phyloP scores from a whole-genome alignment of 2,329 filamentous ascomycete genomes.

The Zymoseptoria crescenta region DNA sequence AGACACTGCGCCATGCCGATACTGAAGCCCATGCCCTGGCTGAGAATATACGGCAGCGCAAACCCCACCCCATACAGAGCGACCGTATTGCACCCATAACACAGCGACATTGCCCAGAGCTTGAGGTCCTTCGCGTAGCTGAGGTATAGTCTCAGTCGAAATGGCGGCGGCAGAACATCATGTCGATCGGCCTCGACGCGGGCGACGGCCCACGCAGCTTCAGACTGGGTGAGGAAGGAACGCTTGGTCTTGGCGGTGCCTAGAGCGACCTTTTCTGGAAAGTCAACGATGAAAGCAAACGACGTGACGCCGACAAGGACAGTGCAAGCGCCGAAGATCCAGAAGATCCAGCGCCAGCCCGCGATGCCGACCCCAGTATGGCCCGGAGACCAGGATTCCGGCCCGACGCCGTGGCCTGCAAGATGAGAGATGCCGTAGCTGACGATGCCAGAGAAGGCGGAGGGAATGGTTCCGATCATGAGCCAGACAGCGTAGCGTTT shows the following conservation, averaged over 20 bases:
- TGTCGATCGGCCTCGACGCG: constrained; percentile 7
- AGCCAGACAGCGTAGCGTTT: constrained; percentile 28
- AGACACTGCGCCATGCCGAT: constrained; percentile 37
- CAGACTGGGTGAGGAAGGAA: constrained; percentile 3
- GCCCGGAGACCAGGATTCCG: constrained; percentile 25
- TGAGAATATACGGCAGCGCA: constrained; percentile 8
- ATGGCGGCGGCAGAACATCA: constrained; percentile 6
- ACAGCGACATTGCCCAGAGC: constrained; percentile 5
- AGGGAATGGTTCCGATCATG: constrained; percentile 32
- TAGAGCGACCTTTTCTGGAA: constrained; percentile 6
- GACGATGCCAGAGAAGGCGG: constrained; percentile 44
- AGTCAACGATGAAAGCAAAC: constrained; percentile 5
- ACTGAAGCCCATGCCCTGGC: constrained; percentile 33
- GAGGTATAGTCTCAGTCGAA: constrained; percentile 2
- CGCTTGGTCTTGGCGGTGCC: not conserved
- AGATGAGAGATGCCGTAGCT: constrained; percentile 41
- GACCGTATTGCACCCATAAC: not conserved
- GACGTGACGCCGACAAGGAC: constrained; percentile 1
- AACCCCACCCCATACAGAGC: constrained; percentile 7
- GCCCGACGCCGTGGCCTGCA: constrained; percentile 21
- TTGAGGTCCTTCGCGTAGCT: constrained; percentile 3
- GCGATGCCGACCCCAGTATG: constrained; percentile 7
- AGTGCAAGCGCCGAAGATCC: constrained; percentile 4
- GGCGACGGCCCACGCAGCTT: constrained; percentile 7
- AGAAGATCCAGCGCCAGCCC: constrained; percentile 16